phyloP scores from a whole-genome alignment of 495 filamentous ascomycete genomes.

The Venustampulla echinocandica region DNA sequence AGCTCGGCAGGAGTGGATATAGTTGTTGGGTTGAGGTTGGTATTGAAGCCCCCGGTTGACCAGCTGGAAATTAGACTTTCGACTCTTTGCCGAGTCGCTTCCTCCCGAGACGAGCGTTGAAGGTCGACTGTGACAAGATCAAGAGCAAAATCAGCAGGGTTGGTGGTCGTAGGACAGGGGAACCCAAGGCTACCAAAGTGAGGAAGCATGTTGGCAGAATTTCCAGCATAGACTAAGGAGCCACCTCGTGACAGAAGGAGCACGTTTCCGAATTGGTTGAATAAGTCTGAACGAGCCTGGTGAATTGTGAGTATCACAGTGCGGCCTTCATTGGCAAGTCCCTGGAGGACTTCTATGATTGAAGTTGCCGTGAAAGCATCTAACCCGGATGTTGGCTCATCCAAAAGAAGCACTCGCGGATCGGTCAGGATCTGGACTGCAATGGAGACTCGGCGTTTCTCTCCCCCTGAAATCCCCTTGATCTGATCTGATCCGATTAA shows the following conservation, averaged over 20 bases:
- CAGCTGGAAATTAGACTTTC: slow-evolving; percentile 47
- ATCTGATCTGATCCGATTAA: slow-evolving; percentile 59
- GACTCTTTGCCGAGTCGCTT: slow-evolving; percentile 49
- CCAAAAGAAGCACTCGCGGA: slow-evolving; percentile 58
- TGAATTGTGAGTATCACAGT: slow-evolving; percentile 68
- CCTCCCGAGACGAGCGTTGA: slow-evolving; percentile 51
- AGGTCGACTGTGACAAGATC: slow-evolving; percentile 69
- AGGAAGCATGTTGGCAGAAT: slow-evolving; percentile 52
- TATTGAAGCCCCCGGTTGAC: slow-evolving; percentile 29
- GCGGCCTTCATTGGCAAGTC: slow-evolving; percentile 61
- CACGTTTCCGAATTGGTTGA: slow-evolving; percentile 58
- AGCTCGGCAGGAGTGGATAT: slow-evolving; percentile 62
- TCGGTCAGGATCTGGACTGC: slow-evolving; percentile 69
- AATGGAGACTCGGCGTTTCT: slow-evolving; percentile 67
- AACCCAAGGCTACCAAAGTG: slow-evolving; percentile 53
- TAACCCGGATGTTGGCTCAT: slow-evolving; percentile 68
- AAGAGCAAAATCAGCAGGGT: slow-evolving; percentile 67
- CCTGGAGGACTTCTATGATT: slow-evolving; percentile 60
- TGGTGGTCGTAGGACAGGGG: slow-evolving; percentile 55
- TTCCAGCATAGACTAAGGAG: slow-evolving; percentile 55
- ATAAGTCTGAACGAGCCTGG: slow-evolving; percentile 65
- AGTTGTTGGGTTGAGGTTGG: slow-evolving; percentile 26
- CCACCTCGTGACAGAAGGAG: slow-evolving; percentile 63
- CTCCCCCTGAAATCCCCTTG: slow-evolving; percentile 71
- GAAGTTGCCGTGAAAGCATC: slow-evolving; percentile 70